These are phyloP conservation scores for Cystofilobasidium macerans DNA, from an alignment of 768 basidiomycete genomes.

Conservation along the genomic window DNA sequence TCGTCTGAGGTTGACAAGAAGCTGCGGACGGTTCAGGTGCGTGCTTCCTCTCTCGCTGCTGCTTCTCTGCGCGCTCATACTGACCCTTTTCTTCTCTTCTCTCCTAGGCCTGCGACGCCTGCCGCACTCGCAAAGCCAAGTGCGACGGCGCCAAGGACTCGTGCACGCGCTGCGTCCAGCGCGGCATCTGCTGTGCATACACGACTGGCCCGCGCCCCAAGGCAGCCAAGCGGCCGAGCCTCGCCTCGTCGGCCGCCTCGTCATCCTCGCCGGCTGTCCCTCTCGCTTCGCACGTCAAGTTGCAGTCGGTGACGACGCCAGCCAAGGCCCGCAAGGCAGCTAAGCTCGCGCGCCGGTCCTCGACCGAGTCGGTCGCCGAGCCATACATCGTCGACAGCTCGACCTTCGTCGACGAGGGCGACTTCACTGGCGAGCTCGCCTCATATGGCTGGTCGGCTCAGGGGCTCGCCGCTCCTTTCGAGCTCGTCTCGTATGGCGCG, in stretches of 20 bases:
- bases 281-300: neutral
- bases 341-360: neutral
- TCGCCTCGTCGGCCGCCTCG: neutral
- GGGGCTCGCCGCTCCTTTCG: neutral
- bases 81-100: neutral
- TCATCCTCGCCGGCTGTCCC: neutral
- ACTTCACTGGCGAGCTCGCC: neutral
- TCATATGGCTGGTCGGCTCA: neutral
- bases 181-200: constrained; percentile 2
- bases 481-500: neutral
- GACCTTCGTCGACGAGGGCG: neutral
- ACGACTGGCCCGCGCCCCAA: neutral
- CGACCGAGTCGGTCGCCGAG: neutral
- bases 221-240: neutral
- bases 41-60: neutral
- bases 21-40: neutral
- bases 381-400: neutral
- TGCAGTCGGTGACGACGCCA: neutral
- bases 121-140: constrained; percentile 7
- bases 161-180: constrained; percentile 11
- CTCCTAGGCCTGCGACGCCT: constrained; percentile 5
- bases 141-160: constrained; percentile 10
- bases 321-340: neutral
- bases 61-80: neutral
- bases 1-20: constrained; percentile 13